phyloP scores from a whole-genome alignment of 1,139 yeast species.

The Kodamaea ohmeri region DNA sequence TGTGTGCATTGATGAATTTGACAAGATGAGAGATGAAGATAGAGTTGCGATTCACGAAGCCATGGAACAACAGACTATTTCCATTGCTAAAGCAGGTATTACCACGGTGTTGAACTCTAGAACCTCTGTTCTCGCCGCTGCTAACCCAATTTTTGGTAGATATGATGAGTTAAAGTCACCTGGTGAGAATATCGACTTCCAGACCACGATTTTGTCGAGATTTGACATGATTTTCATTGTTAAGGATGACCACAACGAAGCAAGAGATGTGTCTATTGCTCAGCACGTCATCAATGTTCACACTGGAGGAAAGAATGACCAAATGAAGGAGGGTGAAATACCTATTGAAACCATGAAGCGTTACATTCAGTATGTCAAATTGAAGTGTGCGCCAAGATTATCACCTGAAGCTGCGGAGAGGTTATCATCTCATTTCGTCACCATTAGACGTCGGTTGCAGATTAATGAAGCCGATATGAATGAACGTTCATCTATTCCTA shows the following conservation, averaged over 20 bases:
- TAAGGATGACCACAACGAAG: constrained; percentile 89
- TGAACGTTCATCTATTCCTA: constrained; percentile 93
- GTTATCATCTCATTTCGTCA: constrained; percentile 91
- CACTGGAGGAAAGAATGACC: constrained; percentile 63
- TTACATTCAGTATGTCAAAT: constrained; percentile 85
- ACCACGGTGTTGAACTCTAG: constrained; percentile 94
- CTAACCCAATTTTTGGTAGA: constrained; percentile 95
- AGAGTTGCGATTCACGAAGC: constrained; percentile 99
- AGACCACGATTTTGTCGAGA: constrained; percentile 92
- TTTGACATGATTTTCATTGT: constrained; percentile 98
- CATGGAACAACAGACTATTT: constrained; percentile 98
- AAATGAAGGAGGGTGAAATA: constrained; percentile 76
- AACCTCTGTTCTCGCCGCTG: constrained; percentile 96
- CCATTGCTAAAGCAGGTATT: constrained; percentile 99
- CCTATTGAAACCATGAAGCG: constrained; percentile 89
- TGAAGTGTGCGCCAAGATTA: constrained; percentile 89
- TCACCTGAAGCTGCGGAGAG: constrained; percentile 88
- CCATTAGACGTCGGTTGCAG: constrained; percentile 81
- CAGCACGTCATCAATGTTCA: constrained; percentile 94
- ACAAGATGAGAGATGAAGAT: constrained; percentile 98
- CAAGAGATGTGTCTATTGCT: constrained; percentile 85
- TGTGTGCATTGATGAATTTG: constrained; percentile 98
- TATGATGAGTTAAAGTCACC: constrained; percentile 95
- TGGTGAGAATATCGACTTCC: constrained; percentile 97
- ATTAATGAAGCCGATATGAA: constrained; percentile 77